Conservation (phyloP, 805 yeast species). For the Starmerella sp. region DNA sequence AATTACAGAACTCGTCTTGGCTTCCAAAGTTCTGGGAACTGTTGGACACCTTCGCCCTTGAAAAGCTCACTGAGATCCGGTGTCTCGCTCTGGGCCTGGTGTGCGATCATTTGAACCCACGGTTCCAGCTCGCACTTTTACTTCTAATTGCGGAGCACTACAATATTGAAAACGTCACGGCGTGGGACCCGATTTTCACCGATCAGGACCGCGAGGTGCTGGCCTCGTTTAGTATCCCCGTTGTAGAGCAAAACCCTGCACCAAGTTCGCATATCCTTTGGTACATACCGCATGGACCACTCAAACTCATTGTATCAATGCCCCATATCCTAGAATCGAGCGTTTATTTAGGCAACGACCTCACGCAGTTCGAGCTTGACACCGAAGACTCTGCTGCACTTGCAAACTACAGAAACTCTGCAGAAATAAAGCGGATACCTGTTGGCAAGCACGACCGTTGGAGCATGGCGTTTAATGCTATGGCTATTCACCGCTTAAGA, state of each 20-base stretch:
- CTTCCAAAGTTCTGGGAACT: background rate
- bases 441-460: conserved; percentile 21
- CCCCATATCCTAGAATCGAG: conserved; percentile 7
- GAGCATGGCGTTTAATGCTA: conserved; percentile 26
- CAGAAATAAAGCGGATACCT: conserved; percentile 1
- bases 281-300: conserved; percentile 69
- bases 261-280: conserved; percentile 31
- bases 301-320: conserved; percentile 27
- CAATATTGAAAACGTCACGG: conserved; percentile 30
- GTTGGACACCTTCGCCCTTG: conserved; percentile 2
- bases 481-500: conserved; percentile 22
- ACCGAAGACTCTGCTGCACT: conserved; percentile 15
- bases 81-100: conserved; percentile 69
- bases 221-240: conserved; percentile 21
- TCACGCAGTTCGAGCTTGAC: conserved; percentile 28
- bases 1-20: conserved; percentile 11
- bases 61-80: conserved; percentile 31
- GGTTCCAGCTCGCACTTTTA: conserved; percentile 55
- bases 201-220: conserved; percentile 35
- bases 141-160: conserved; percentile 31
- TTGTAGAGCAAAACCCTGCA: conserved; percentile 23
- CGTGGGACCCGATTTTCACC: conserved; percentile 57
- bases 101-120: conserved; percentile 35
- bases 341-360: conserved; percentile 23
- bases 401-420: background rate